Evolutionary conservation across 306 rosid genomes (phyloP), one percentile per base, ranked within the genome.

Genomic region (Vigna trinervia): DNA sequence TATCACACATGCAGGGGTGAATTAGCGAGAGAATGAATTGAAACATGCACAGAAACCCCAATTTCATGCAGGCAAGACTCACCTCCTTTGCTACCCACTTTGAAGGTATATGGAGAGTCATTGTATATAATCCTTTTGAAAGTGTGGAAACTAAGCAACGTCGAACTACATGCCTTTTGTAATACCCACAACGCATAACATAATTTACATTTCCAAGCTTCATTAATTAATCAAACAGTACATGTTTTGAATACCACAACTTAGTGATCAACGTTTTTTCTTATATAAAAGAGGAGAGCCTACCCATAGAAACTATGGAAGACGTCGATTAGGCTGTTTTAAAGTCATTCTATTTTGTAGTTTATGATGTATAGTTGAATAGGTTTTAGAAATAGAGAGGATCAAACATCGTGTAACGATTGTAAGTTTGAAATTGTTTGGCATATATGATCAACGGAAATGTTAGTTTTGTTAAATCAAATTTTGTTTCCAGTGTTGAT

Each of bases 171-270:
- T 34, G 38, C 6, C 38, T 34, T 34, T 34, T 34, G 38, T 34
- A 5, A 34, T 34, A 30, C 34, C 5, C 4, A 4, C 34, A 30
- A 30, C 5, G 34, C 34, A 30, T 30, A 30, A 28, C 30, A 28
- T 52, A 74, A 23, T 45, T 41, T 59, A 30, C 36, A 41, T 12
- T 43, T 26, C 3, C 2, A 14, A 59, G 41, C 39, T 70, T 70
- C 61, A 75, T 75, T 22, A 47, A 22, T 58, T n/a, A 65, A 75
- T 60, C 58, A 60, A 50, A 3, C 43, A 53, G 22, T 47, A 50
- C 58, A 7, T 76, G 39, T n/a, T 34, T 75, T 26, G 61, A 67
- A 51, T 56, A 12, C 69, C 74, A 63, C 75, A 84, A 73, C 57
- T 15, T 82, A 5, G 23, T 48, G 48, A 41, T 26, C 54, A 70